A percentile compares a stretch with the other conserved stretches of the same genome.
Evolutionary conservation across 148 eudicot genomes (phyloP).

Genomic region (Arbutus unedo): DNA sequence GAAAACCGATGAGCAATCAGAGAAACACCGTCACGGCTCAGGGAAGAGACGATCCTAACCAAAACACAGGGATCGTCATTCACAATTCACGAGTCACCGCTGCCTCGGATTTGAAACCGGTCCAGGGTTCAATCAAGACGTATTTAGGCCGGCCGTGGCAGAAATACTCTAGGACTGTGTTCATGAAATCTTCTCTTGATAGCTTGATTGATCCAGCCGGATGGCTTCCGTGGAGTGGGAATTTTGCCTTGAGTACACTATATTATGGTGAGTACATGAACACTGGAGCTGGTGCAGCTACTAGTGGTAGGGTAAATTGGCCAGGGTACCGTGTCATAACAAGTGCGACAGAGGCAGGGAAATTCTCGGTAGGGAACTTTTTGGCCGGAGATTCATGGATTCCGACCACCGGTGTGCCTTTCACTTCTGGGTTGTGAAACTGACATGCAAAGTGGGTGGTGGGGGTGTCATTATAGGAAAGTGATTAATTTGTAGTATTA

Average conservation of each 20-base stretch:
- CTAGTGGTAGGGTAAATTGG: conserved; percentile 52
- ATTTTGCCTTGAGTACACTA: conserved; percentile 42
- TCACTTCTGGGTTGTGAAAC: conserved; percentile 38
- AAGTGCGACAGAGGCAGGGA: conserved; percentile 33
- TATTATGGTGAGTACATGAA: conserved; percentile 63
- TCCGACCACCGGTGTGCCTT: conserved; percentile 44
- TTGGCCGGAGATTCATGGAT: conserved; percentile 54
- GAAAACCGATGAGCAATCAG: conserved; percentile 25
- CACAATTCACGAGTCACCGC: conserved; percentile 21
- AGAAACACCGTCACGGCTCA: conserved; percentile 29
- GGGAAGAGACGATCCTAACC: conserved; percentile 14
- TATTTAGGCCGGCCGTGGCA: conserved; percentile 55
- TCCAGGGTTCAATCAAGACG: conserved; percentile 18
- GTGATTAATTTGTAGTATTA: neutral
- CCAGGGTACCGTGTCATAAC: conserved; percentile 43
- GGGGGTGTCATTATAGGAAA: neutral
- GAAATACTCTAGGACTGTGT: conserved; percentile 45
- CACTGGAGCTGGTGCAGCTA: conserved; percentile 44
- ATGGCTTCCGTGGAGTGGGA: conserved; percentile 51
- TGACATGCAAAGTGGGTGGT: neutral
- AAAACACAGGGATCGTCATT: conserved; percentile 24
- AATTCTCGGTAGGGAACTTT: conserved; percentile 44
- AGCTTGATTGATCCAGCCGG: conserved; percentile 35
- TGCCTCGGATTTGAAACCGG: conserved; percentile 19
- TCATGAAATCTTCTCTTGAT: conserved; percentile 37